phyloP scores from a whole-genome alignment of 352 stramenopile species.

The Phytophthora europaea region DNA sequence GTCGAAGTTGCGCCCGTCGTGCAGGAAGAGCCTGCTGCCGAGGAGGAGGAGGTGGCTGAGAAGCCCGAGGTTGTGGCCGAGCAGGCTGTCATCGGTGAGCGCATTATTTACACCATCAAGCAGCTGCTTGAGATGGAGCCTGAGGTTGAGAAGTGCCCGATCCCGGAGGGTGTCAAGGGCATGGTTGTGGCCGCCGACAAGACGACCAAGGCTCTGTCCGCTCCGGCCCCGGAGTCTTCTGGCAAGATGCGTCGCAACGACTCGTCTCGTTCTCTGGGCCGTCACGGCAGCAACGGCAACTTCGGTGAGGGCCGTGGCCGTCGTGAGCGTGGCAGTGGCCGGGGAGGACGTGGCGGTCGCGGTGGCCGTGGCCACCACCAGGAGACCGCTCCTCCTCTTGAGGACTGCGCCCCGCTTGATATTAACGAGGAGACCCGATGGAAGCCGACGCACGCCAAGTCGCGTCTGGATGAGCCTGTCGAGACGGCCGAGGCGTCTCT shows the following conservation, averaged over 20 bases:
- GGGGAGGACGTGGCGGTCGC: slow-evolving; percentile 54
- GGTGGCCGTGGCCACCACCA: slow-evolving; percentile 51
- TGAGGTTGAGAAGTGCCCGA: slow-evolving; percentile 50
- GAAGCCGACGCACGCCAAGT: slow-evolving; percentile 81
- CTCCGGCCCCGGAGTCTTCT: slow-evolving; percentile 28
- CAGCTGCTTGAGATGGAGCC: slow-evolving; percentile 81
- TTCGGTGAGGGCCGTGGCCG: slow-evolving; percentile 49
- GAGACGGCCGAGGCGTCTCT: slow-evolving; percentile 79
- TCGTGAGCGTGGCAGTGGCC: slow-evolving; percentile 52
- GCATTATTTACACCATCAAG: slow-evolving; percentile 84
- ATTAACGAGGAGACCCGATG: slow-evolving; percentile 89
- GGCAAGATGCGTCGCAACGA: slow-evolving; percentile 49
- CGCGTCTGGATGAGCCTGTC: slow-evolving; percentile 52
- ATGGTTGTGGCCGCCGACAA: slow-evolving; percentile 60
- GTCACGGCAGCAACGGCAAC: slow-evolving; percentile 54
- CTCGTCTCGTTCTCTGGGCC: slow-evolving; percentile 54
- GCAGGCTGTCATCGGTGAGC: slow-evolving; percentile 54
- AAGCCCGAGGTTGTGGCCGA: slow-evolving; percentile 42
- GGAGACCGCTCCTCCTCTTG: slow-evolving; percentile 62
- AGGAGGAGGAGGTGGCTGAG: slow-evolving; percentile 6
- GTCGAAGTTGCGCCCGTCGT: background rate
- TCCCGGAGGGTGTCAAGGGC: slow-evolving; percentile 63
- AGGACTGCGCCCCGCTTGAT: slow-evolving; percentile 72
- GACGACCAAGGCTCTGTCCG: slow-evolving; percentile 56
- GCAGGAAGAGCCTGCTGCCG: slow-evolving; percentile 1